A percentile compares a stretch with the other conserved stretches of the same genome.
phyloP scores from a whole-genome alignment of 2,329 filamentous ascomycete genomes.

The Seiridium unicorne region DNA sequence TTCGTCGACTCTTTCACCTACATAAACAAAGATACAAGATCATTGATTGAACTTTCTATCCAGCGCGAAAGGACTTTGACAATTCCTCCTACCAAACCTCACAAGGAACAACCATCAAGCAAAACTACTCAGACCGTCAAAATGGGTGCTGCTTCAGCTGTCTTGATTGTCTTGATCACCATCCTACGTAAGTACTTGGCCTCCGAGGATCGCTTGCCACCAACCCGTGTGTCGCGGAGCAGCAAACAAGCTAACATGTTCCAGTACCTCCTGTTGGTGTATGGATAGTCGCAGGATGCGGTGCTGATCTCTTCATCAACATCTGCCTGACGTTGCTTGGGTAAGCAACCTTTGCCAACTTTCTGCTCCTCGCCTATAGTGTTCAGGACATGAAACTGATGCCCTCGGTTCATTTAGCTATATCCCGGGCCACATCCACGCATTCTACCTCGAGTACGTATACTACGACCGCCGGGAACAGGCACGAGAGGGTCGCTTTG shows the following conservation, averaged over 20 bases:
- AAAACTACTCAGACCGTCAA: slow-evolving; percentile 14
- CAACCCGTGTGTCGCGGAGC: background rate
- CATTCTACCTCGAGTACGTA: slow-evolving; percentile 80
- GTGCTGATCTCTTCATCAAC: slow-evolving; percentile 64
- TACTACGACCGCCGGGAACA: slow-evolving; percentile 75
- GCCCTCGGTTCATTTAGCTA: slow-evolving; percentile 43
- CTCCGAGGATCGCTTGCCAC: background rate
- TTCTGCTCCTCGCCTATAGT: background rate
- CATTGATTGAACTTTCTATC: no score
- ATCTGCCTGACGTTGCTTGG: slow-evolving; percentile 65
- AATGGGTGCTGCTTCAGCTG: slow-evolving; percentile 49
- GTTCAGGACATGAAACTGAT: no score
- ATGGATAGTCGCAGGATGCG: slow-evolving; percentile 63
- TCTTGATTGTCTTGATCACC: slow-evolving; percentile 51
- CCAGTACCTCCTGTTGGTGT: slow-evolving; percentile 67
- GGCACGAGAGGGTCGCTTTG: slow-evolving; percentile 53
- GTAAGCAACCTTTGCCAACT: slow-evolving; percentile 31
- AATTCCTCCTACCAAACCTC: background rate
- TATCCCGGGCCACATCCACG: slow-evolving; percentile 75
- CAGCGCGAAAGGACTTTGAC: background rate
- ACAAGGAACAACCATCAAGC: background rate
- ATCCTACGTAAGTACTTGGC: slow-evolving; percentile 43
- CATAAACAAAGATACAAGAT: background rate
- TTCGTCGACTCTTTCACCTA: background rate
- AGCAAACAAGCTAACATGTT: background rate